Base-by-base conservation (phyloP, 2,329 filamentous ascomycete genomes). In the Fusarium gaditjirri region DNA sequence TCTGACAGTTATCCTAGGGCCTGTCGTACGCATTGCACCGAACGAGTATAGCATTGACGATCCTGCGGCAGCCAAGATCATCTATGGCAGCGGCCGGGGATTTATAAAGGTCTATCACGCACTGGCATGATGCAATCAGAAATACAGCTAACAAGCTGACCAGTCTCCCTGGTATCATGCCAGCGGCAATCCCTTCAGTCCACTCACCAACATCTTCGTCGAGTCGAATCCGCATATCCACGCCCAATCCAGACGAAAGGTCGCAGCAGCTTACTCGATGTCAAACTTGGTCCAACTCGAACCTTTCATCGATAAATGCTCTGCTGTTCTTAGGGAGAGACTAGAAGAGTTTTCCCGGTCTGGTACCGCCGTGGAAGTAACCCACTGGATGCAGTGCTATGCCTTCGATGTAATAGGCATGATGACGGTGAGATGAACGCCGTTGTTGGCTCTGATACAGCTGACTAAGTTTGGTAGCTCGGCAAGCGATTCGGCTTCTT, bases 381-480 rank as follows among this genome's bases (percentile, higher is more conserved):
- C 50, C 0, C 50, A 54, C 16, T 54, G 50, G 50, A 55, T 44
- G 52, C 52, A 55, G 13, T 44, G 38, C 0, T 55, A 55, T 16
- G 52, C 52, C 3, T 44, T 55, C 9, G 52, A 55, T 1, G 52
- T 55, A 1, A 55, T 55, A 33, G 52, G 52, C 17, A 54, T 54
- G 35, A 54, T 54, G 35, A 54, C 50, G 35, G 50, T 29, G 5
- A 41, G 35, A 23, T 4, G 1, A 2, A 8, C 2, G 17, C 6
- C 4, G 6, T 4, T 17, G 5, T 2, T 4, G 19, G 3, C 0
- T 8, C 0, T 0, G 6, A 52, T 7, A 6, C 5, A 7, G 6
- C 3, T 14, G 1, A 13, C 25, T 23, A 5, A 41, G 2, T 17
- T 2, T 13, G 9, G 10, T 14, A 54, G 50, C 14, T 54, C 11